Evolutionary conservation across 2,329 filamentous ascomycete genomes (phyloP), one percentile per base, ranked within the genome.

Genomic region (Fusarium buharicum): DNA sequence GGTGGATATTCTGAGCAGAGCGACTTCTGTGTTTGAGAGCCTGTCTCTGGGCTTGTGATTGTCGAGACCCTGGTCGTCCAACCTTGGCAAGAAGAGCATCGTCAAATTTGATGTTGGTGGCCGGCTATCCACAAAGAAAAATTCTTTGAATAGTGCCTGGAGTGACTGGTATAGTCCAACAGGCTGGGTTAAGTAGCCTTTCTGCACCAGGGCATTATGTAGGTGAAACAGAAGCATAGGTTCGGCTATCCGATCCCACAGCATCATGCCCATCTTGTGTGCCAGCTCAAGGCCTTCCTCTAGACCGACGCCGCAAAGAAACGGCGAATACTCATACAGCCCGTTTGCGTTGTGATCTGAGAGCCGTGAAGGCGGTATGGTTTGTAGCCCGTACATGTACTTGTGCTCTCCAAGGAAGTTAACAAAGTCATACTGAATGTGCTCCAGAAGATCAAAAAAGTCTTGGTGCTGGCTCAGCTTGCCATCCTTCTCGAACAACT

Each of bases 301-400:
- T 7, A 84, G 70, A 0, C 79, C 78, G 11, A 75, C 74, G 14
- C 79, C 81, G 33, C 80, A 83, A 3, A 82, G 72, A 33, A 77
- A 82, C 0, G 81, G 82, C 4, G 78, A 83, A 50, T 79, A 81
- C 16, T 79, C 76, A 75, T 77, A 83, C 1, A 83, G 69, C 0
- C 79, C 80, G 43, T 83, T 81, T 1, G 74, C 6, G 55, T 79
- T 74, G 2, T 72, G 73, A 13, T 69, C 65, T 1, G 75, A 67
- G 59, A 83, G 82, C 0, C 76, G 76, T 3, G 80, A 81, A 3
- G 73, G 73, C 0, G 77, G 73, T 28, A 80, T 77, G 0, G 46
- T 69, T 6, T 30, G 41, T 6, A 59, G 24, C 0, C 46, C 50
- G 4, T 36, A 24, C 18, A n/a, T 66, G 30, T 62, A 61, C 14